Percentiles rank a stretch among this genome's conserved stretches.
These are phyloP conservation scores for Polygonum maritimum DNA, from an alignment of 148 eudicot species.

Conservation along the genomic window DNA sequence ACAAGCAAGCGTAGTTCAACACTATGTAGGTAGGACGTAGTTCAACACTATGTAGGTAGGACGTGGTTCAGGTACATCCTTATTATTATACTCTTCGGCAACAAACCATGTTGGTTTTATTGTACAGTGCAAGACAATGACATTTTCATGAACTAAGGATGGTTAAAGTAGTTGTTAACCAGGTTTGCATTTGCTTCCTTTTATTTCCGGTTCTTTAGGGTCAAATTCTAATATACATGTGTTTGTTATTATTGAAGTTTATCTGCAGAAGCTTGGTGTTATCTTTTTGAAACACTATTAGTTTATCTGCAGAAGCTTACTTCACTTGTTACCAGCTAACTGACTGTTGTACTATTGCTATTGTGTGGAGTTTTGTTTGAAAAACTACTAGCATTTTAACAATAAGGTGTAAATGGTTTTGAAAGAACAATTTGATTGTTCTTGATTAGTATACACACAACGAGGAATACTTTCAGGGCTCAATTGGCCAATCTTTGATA, in stretches of 20 bases:
- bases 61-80: too few species aligned
- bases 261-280: background rate
- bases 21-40: too few species aligned
- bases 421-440: background rate
- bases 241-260: background rate
- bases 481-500: background rate
- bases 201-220: background rate
- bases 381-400: background rate
- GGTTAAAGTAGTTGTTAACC: slow-evolving; percentile 97
- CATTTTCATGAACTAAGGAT: slow-evolving; percentile 89
- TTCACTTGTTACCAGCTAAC: background rate
- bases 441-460: background rate
- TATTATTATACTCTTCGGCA: too few species aligned
- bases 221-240: background rate
- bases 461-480: background rate
- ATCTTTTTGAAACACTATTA: background rate
- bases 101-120: too few species aligned
- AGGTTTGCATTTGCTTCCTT: slow-evolving; percentile 32
- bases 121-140: slow-evolving; percentile 80
- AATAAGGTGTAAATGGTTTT: background rate
- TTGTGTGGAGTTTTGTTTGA: background rate
- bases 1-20: too few species aligned
- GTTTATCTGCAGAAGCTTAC: background rate
- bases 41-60: too few species aligned
- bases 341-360: background rate